Evolutionary conservation across 2,329 filamentous ascomycete genomes (phyloP).

Genomic region (Arachnopeziza araneosa): DNA sequence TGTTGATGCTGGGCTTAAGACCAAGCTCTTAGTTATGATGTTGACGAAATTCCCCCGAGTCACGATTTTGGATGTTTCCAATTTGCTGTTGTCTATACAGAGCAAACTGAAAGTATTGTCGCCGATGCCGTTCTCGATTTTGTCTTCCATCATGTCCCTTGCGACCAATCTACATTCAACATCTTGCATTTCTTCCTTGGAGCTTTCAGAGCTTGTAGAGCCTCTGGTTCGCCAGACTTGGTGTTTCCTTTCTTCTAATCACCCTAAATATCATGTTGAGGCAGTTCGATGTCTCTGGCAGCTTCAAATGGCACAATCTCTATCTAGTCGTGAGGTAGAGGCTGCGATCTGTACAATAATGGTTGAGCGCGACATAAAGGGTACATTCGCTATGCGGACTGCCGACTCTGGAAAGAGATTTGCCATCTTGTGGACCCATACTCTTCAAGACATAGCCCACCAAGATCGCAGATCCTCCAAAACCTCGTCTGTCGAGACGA

Average conservation of each 20-base stretch:
- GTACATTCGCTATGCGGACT: constrained; percentile 41
- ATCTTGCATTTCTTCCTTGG: constrained; percentile 45
- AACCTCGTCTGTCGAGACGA: constrained; percentile 34
- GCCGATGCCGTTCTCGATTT: constrained; percentile 46
- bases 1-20: constrained; percentile 49
- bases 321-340: constrained; percentile 68
- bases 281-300: constrained; percentile 82
- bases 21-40: constrained; percentile 53
- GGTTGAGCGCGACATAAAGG: constrained; percentile 46
- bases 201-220: constrained; percentile 58
- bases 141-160: constrained; percentile 54
- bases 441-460: constrained; percentile 48
- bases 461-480: constrained; percentile 46
- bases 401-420: constrained; percentile 66
- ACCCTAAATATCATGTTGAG: constrained; percentile 92
- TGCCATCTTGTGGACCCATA: constrained; percentile 77
- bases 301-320: constrained; percentile 66
- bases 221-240: constrained; percentile 69
- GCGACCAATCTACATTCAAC: constrained; percentile 50
- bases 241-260: constrained; percentile 72
- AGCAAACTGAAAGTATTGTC: constrained; percentile 37
- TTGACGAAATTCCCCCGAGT: constrained; percentile 46
- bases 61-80: constrained; percentile 41
- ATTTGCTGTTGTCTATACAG: constrained; percentile 47
- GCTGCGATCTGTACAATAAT: constrained; percentile 69